Conservation (phyloP, 192 early-diverging fungal genomes). For the Coemansia reversa region DNA sequence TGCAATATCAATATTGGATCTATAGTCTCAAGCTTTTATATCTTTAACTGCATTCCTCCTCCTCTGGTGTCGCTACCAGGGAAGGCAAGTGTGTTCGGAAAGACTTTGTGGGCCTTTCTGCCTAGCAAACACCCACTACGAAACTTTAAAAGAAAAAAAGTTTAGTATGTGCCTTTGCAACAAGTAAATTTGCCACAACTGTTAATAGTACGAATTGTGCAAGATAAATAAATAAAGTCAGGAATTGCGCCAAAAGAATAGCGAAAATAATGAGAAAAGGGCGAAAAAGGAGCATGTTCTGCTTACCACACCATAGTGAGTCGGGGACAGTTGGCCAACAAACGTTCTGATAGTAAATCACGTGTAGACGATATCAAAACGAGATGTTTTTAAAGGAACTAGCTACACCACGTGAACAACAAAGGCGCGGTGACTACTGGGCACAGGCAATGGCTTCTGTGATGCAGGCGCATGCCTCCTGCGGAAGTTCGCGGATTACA, state of each 20-base stretch:
- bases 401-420: neutral
- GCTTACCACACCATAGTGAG: too few species aligned
- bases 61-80: neutral
- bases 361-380: neutral
- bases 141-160: neutral
- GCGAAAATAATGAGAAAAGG: slow-evolving; percentile 2
- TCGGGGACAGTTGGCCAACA: too few species aligned
- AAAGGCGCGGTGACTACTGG: neutral
- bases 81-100: neutral
- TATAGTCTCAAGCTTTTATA: neutral
- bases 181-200: neutral
- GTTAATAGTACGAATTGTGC: neutral
- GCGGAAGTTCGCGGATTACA: slow-evolving; percentile 25
- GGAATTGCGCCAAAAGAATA: neutral
- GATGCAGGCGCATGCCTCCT: slow-evolving; percentile 17
- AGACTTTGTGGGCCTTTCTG: neutral
- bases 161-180: neutral
- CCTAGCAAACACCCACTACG: neutral
- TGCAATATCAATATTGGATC: neutral
- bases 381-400: neutral
- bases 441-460: slow-evolving; percentile 9
- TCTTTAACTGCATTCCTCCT: neutral
- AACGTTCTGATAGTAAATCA: slow-evolving; percentile 1
- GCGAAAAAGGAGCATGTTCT: neutral
- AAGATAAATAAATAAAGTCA: slow-evolving; percentile 1